These are phyloP conservation scores for Trichoderma reesei DNA, from an alignment of 495 filamentous ascomycete species.

Conservation along the genomic window DNA sequence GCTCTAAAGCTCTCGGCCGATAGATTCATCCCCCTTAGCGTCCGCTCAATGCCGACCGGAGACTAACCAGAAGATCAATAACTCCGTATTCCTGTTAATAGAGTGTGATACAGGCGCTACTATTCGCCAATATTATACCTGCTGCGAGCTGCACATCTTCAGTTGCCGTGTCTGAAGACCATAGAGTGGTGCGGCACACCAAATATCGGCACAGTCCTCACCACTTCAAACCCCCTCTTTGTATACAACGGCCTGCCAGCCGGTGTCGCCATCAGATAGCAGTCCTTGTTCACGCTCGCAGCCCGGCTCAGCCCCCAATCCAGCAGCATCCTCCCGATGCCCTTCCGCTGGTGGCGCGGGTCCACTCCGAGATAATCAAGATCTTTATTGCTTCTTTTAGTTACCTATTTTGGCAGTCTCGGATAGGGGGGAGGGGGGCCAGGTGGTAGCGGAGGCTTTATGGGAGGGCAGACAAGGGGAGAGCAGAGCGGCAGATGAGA, in stretches of 20 bases:
- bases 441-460: background rate
- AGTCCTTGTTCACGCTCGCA: slow-evolving; percentile 10
- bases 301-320: slow-evolving; percentile 32
- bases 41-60: background rate
- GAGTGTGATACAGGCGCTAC: no score
- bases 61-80: no score
- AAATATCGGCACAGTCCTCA: slow-evolving; percentile 9
- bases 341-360: slow-evolving; percentile 24
- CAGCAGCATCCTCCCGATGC: slow-evolving; percentile 26
- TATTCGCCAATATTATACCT: no score
- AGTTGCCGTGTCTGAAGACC: background rate
- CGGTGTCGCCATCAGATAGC: slow-evolving; percentile 9
- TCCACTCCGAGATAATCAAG: slow-evolving; percentile 23
- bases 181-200: slow-evolving; percentile 7
- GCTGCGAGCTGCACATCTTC: background rate
- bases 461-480: no score
- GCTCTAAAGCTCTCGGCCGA: background rate
- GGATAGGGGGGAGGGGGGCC: background rate
- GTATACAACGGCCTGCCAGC: slow-evolving; percentile 11
- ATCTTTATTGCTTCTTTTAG: slow-evolving; percentile 15
- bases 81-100: no score
- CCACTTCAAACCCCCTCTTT: slow-evolving; percentile 8
- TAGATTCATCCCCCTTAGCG: background rate
- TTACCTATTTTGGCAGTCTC: background rate
- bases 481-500: no score